These are phyloP conservation scores for Colletotrichum sp. DNA, from an alignment of 2,329 filamentous ascomycete genomes.

Conservation along the genomic window DNA sequence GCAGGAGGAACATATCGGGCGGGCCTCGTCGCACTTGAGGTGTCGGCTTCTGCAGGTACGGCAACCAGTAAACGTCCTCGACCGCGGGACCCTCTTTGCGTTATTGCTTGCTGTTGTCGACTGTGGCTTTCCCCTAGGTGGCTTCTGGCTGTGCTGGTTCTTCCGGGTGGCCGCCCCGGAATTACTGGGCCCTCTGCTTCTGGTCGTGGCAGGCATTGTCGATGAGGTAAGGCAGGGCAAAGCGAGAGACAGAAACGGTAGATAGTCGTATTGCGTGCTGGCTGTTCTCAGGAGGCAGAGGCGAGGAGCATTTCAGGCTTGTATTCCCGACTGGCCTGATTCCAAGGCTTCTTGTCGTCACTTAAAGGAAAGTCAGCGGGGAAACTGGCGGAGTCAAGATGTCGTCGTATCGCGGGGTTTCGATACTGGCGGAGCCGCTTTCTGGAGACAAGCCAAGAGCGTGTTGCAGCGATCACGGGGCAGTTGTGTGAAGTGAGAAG, in stretches of 20 bases:
- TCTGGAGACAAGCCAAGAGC: not conserved
- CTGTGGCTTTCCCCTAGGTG: not conserved
- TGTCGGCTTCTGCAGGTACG: conserved; percentile 42
- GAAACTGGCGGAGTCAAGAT: not conserved
- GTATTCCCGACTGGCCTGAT: not conserved
- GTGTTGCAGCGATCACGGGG: not conserved
- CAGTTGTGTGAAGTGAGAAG: not conserved
- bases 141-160: not conserved
- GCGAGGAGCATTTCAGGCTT: not conserved
- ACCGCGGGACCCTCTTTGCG: conserved; percentile 3
- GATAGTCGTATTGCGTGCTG: not conserved
- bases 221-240: not conserved
- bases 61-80: conserved; percentile 36
- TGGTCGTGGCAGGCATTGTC: not conserved
- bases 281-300: not conserved
- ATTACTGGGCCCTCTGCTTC: not conserved
- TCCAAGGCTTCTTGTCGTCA: not conserved
- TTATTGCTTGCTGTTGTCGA: not conserved
- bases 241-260: not conserved
- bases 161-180: not conserved
- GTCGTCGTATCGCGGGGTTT: not conserved
- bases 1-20: conserved; percentile 44
- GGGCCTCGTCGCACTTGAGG: conserved; percentile 49
- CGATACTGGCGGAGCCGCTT: not conserved
- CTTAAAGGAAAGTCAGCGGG: not conserved